Evolutionary conservation across 2,329 filamentous ascomycete genomes (phyloP).

Genomic region (Rutstroemia sp.): DNA sequence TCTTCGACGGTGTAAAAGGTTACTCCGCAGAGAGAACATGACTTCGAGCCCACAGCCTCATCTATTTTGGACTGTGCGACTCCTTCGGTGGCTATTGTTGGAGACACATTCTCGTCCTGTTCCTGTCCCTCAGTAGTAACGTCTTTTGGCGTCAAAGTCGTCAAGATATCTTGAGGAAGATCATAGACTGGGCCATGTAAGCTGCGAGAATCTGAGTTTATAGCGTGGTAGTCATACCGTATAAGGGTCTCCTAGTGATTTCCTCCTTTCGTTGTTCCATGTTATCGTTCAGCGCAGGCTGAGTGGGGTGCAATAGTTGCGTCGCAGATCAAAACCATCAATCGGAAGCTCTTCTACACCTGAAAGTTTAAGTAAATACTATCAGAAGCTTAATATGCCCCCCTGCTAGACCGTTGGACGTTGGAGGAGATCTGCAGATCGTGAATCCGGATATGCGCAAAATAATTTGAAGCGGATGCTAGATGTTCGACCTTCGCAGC

Average conservation of each 20-base stretch:
- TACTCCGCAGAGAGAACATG: conserved; percentile 74
- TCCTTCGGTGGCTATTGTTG: conserved; percentile 28
- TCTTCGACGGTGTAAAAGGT: conserved; percentile 67
- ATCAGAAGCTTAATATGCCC: not conserved
- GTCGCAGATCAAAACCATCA: not conserved
- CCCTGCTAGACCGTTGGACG: too few relatives aligned
- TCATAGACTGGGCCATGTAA: conserved; percentile 27
- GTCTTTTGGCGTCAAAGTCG: conserved; percentile 29
- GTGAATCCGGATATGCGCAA: not conserved
- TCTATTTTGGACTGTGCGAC: conserved; percentile 29
- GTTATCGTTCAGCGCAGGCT: not conserved
- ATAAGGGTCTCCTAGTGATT: conserved; percentile 32
- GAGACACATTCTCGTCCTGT: conserved; percentile 17
- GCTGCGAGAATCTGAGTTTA: not conserved
- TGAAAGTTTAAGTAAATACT: not conserved
- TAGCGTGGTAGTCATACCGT: conserved; percentile 25
- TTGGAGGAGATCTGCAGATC: not conserved
- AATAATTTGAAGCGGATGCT: not conserved
- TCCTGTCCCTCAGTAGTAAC: conserved; percentile 18
- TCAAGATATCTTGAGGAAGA: conserved; percentile 30
- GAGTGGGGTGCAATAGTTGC: not conserved
- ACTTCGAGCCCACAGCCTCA: conserved; percentile 54
- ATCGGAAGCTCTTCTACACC: not conserved
- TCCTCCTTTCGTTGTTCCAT: conserved; percentile 32
- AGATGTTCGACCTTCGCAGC: too few relatives aligned